Percentiles rank a stretch among this genome's conserved stretches.
Evolutionary conservation across 768 basidiomycete genomes (phyloP).

Genomic region (Coprinopsis marcescibilis): DNA sequence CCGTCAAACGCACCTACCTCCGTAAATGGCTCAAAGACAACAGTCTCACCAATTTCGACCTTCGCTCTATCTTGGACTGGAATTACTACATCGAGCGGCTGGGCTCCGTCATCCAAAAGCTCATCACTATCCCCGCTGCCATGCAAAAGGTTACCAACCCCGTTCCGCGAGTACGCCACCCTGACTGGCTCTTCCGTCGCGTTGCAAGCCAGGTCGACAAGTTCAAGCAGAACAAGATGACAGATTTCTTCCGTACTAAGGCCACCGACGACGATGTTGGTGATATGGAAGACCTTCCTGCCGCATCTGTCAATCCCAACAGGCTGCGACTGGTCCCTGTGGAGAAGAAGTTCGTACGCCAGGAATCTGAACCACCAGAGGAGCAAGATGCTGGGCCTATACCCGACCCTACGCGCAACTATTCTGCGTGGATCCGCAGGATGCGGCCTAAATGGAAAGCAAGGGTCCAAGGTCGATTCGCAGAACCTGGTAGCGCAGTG

Average conservation of each 20-base stretch:
- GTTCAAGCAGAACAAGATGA: constrained; percentile 97
- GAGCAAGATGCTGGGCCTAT: constrained; percentile 35
- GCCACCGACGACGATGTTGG: constrained; percentile 35
- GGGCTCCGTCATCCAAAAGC: constrained; percentile 96
- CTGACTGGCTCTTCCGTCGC: constrained; percentile 93
- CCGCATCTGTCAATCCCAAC: not conserved
- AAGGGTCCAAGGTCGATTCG: not conserved
- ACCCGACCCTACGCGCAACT: constrained; percentile 63
- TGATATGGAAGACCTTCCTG: constrained; percentile 9
- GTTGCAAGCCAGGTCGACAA: constrained; percentile 89
- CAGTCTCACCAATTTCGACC: constrained; percentile 77
- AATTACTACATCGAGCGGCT: constrained; percentile 96
- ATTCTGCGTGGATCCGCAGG: constrained; percentile 71
- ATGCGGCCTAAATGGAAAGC: constrained; percentile 77
- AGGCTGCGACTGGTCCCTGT: constrained; percentile 13
- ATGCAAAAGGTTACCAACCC: constrained; percentile 97
- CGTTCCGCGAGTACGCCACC: constrained; percentile 91
- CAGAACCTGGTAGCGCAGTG: constrained; percentile 41
- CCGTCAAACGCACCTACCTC: constrained; percentile 82
- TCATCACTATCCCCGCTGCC: constrained; percentile 98
- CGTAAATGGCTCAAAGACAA: constrained; percentile 97
- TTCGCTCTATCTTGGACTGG: constrained; percentile 96
- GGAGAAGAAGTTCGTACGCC: constrained; percentile 19
- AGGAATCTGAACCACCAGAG: constrained; percentile 37
- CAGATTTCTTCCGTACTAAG: constrained; percentile 77